Base-by-base conservation (phyloP, 345 rosid species). In the Pugionium dolabratum region DNA sequence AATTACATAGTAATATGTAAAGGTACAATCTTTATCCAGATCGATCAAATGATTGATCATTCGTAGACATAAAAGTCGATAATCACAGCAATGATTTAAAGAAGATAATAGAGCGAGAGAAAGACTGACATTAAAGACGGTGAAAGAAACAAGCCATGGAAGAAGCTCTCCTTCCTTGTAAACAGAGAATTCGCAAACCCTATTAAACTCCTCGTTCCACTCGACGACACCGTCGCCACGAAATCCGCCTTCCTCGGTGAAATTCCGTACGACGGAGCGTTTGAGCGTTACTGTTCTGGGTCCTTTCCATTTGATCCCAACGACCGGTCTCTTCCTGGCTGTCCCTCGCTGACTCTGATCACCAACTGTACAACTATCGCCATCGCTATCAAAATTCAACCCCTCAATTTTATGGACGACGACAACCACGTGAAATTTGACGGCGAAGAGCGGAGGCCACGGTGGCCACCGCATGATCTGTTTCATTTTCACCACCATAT, bases 171-270 rank as follows among this genome's bases (percentile, higher is more conserved):
- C 76, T 30, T 84, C 81, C 26, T 82, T 84, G 52, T 70, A 55
- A 66, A 52, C 78, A 54, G 91, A 76, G 76, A 85, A 71, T 33
- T 67, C 68, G 36, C 90, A 83, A 2, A 81, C 57, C 75, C 67
- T 72, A 18, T 51, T 67, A 2, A 87, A 87, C 73, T 82, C 87
- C 45, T 83, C 85, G 55, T 82, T 79, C 95, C 90, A 87, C 75
- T 82, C 79, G 40, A 79, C 83, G 4, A 79, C 74, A 0, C 86
- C 87, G 52, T 80, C 81, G 4, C 81, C 80, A 25, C 65, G 69
- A 37, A 62, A 34, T 5, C 75, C 79, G 0, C 85, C 85, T 77
- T 82, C 85, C 55, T 79, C 76, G 0, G 88, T 83, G 7, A 73
- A 58, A 74, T 72, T 82, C 72, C 79, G 62, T 31, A 36, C 70